phyloP scores from a whole-genome alignment of 2,329 filamentous ascomycete genomes.

The Ophiocordyceps polyrhachis-furcata region DNA sequence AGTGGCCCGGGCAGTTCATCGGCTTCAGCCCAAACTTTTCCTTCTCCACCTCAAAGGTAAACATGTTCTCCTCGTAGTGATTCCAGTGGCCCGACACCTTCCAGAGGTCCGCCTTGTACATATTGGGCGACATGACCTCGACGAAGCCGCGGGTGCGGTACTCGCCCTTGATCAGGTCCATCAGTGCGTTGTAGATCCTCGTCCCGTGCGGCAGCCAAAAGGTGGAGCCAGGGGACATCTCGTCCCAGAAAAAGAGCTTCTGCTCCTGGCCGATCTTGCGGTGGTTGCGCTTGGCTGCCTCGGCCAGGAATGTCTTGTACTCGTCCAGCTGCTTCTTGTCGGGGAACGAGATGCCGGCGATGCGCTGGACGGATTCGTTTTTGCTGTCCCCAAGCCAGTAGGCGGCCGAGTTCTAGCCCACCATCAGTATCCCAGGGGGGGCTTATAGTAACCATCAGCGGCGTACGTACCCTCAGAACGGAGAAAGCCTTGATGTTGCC shows the following conservation, averaged over 20 bases:
- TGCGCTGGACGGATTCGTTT: slow-evolving; percentile 89
- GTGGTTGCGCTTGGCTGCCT: slow-evolving; percentile 86
- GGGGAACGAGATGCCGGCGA: slow-evolving; percentile 88
- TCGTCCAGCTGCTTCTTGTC: slow-evolving; percentile 91
- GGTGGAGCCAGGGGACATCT: slow-evolving; percentile 70
- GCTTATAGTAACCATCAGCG: background rate
- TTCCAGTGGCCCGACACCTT: slow-evolving; percentile 71
- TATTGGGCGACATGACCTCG: slow-evolving; percentile 76
- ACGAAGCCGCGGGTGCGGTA: slow-evolving; percentile 73
- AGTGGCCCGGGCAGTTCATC: slow-evolving; percentile 88
- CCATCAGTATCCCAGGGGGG: background rate
- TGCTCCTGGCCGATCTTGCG: slow-evolving; percentile 44
- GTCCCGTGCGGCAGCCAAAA: slow-evolving; percentile 71
- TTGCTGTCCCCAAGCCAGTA: slow-evolving; percentile 90
- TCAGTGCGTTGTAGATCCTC: slow-evolving; percentile 65
- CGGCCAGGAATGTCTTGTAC: slow-evolving; percentile 87
- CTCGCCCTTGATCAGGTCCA: slow-evolving; percentile 64
- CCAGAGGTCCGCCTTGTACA: slow-evolving; percentile 81
- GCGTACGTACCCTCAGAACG: slow-evolving; percentile 49
- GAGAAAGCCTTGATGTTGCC: slow-evolving; percentile 88
- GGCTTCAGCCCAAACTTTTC: slow-evolving; percentile 73
- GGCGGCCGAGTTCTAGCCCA: slow-evolving; percentile 44
- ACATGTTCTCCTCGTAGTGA: slow-evolving; percentile 88
- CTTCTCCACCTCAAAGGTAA: slow-evolving; percentile 48
- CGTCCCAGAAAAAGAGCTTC: slow-evolving; percentile 60